Conservation (phyloP, 169 alveolate species). For the Theileria orientalis region DNA sequence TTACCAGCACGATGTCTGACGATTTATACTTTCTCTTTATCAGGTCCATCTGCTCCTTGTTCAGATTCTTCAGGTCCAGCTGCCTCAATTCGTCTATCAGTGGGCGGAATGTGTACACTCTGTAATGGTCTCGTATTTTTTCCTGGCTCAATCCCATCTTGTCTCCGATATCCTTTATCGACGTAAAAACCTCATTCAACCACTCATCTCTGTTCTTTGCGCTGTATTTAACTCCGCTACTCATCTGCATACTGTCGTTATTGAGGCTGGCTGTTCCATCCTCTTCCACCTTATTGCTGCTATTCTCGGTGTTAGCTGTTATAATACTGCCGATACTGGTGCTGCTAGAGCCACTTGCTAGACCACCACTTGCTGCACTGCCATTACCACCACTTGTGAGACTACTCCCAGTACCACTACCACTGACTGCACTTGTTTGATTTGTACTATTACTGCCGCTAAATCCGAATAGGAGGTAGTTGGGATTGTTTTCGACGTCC, state of each 20-base stretch:
- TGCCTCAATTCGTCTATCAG: constrained; percentile 31
- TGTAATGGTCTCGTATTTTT: constrained; percentile 19
- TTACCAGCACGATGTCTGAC: constrained; percentile 39
- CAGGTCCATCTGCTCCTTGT: constrained; percentile 15
- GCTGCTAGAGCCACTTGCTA: no score
- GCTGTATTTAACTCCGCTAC: background rate
- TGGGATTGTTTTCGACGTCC: background rate
- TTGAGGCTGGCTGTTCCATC: constrained; percentile 1
- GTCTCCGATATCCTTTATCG: constrained; percentile 6
- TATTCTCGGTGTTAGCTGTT: no score
- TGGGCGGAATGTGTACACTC: constrained; percentile 20
- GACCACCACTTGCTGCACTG: no score
- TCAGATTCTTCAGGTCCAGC: constrained; percentile 36
- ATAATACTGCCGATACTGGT: no score
- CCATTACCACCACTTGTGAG: no score
- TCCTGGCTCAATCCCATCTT: constrained; percentile 23
- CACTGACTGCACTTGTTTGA: no score
- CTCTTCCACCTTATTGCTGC: constrained; percentile 11
- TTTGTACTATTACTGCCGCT: no score
- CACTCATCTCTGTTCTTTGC: background rate
- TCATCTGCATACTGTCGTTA: background rate
- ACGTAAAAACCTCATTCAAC: constrained; percentile 2
- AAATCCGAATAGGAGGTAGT: no score
- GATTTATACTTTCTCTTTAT: constrained; percentile 34
- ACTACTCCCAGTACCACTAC: no score